A percentile compares a stretch with the other conserved stretches of the same genome.
phyloP scores from a whole-genome alignment of 2,329 filamentous ascomycete genomes.

The Pseudocercospora vitis region DNA sequence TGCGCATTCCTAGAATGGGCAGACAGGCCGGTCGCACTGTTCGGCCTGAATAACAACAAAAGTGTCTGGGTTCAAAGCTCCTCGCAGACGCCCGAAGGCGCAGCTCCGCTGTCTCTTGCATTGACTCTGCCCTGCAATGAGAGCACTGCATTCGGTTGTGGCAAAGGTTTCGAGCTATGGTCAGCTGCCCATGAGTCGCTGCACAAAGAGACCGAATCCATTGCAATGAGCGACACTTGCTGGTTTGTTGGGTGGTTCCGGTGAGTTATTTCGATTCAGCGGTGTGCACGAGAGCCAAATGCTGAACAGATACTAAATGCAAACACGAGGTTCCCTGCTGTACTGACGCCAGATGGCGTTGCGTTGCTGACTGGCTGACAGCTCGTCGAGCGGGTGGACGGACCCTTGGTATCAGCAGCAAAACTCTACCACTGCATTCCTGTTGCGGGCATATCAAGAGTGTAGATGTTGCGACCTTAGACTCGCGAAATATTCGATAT shows the following conservation, averaged over 20 bases:
- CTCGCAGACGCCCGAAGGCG: background rate
- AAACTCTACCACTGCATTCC: background rate
- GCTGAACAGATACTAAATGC: background rate
- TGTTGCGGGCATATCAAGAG: background rate
- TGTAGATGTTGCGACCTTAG: background rate
- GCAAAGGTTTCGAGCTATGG: background rate
- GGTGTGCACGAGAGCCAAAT: constrained; percentile 1
- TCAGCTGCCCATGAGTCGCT: constrained; percentile 3
- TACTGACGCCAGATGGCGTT: background rate
- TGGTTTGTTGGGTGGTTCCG: background rate
- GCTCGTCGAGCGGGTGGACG: background rate
- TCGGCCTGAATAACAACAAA: background rate
- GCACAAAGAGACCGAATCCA: background rate
- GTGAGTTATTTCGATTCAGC: background rate
- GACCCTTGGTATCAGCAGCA: background rate
- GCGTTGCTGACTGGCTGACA: constrained; percentile 1
- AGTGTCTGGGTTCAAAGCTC: background rate
- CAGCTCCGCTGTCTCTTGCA: constrained; percentile 1
- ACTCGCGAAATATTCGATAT: background rate
- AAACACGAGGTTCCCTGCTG: constrained; percentile 3
- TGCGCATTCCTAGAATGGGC: constrained; percentile 4
- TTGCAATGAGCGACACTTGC: background rate
- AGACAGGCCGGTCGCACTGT: constrained; percentile 9
- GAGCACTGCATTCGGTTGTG: background rate
- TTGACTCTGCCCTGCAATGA: background rate